These are phyloP conservation scores for Corymbia citriodora DNA, from an alignment of 441 rosid species.

Conservation along the genomic window DNA sequence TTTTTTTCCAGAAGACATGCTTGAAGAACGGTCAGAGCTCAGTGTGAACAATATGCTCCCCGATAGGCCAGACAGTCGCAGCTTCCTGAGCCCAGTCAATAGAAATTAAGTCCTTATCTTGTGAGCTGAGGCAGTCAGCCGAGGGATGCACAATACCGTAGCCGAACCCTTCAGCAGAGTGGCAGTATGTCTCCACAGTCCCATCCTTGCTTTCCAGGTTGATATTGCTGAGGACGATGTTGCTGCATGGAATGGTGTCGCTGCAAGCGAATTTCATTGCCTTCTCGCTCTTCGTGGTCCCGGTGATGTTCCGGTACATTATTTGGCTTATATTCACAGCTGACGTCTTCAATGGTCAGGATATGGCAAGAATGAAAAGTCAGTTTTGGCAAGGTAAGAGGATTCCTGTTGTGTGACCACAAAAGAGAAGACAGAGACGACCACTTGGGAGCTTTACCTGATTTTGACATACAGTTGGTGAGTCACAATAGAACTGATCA, in stretches of 20 bases:
- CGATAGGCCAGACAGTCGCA: conserved; percentile 1
- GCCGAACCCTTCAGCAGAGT: conserved; percentile 79
- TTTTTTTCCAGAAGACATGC: background rate
- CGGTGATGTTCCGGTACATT: conserved; percentile 77
- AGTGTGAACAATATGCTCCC: conserved; percentile 37
- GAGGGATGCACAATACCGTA: conserved; percentile 83
- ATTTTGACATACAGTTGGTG: conserved; percentile 71
- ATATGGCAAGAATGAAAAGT: background rate
- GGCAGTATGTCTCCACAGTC: conserved; percentile 74
- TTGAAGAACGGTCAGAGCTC: conserved; percentile 44
- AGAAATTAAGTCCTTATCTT: conserved; percentile 28
- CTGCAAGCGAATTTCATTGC: conserved; percentile 92
- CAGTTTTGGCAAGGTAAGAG: background rate
- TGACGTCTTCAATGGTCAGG: conserved; percentile 40
- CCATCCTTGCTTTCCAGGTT: conserved; percentile 71
- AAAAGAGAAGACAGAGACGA: background rate
- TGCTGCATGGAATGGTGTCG: conserved; percentile 78
- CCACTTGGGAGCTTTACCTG: conserved; percentile 44
- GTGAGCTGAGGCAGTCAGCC: conserved; percentile 76
- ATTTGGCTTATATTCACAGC: conserved; percentile 73
- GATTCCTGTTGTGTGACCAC: background rate
- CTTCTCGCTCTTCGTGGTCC: conserved; percentile 61
- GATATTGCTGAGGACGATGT: conserved; percentile 67
- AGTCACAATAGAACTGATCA: conserved; percentile 97
- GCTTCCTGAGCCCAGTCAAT: conserved; percentile 5